Conservation (phyloP, 2,329 filamentous ascomycete genomes). For the Alternaria conjuncta region DNA sequence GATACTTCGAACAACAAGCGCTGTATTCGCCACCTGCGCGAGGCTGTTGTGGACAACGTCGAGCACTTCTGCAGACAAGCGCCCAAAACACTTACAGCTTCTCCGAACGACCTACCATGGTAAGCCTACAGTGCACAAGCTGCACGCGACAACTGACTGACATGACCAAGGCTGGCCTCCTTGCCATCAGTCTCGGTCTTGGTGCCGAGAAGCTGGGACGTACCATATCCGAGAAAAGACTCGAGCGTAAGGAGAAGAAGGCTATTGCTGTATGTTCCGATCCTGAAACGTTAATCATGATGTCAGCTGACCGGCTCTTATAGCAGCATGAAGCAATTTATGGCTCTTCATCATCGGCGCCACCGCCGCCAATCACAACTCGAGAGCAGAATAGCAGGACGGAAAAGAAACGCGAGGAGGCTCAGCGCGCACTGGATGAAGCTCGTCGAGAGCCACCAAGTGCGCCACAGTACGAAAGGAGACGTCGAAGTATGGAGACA, state of each 20-base stretch:
- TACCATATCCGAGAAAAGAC: constrained; percentile 30
- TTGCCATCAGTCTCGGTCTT: constrained; percentile 27
- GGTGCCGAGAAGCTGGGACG: constrained; percentile 27
- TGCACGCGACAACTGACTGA: background rate
- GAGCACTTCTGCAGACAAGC: background rate
- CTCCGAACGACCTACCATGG: constrained; percentile 3
- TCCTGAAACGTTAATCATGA: background rate
- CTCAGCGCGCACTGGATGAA: constrained; percentile 7
- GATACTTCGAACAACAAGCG: background rate
- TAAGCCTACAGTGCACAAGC: background rate
- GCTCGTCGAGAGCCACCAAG: constrained; percentile 12
- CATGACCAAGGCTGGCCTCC: constrained; percentile 25
- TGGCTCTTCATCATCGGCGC: constrained; percentile 15
- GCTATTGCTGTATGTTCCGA: constrained; percentile 18
- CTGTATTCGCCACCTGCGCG: background rate
- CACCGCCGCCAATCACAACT: constrained; percentile 7
- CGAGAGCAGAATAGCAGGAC: constrained; percentile 2
- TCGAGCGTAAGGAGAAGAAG: constrained; percentile 33
- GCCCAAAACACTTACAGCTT: background rate
- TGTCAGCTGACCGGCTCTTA: background rate
- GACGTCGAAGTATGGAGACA: constrained; percentile 20
- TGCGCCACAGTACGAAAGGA: constrained; percentile 1
- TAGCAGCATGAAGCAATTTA: constrained; percentile 23
- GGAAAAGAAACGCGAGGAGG: constrained; percentile 20
- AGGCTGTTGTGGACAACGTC: constrained; percentile 8